Percentiles rank a stretch among this genome's conserved stretches.
Conservation (phyloP, 2,329 filamentous ascomycete genomes). For the Pseudocercospora cruenta region DNA sequence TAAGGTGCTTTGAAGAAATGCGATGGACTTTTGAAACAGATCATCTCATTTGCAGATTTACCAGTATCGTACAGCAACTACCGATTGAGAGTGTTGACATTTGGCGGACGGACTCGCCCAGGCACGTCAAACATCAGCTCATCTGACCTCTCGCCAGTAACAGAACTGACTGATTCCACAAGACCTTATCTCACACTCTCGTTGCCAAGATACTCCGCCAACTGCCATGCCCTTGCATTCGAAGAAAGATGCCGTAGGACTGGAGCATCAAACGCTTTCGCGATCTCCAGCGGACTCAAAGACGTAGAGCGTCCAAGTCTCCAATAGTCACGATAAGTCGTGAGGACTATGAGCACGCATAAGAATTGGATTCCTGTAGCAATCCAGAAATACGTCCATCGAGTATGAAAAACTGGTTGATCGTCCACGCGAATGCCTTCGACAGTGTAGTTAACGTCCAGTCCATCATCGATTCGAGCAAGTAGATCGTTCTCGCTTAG, state of each 20-base stretch:
- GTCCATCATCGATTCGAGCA: neutral
- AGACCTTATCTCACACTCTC: neutral
- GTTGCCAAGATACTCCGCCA: neutral
- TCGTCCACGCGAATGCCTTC: constrained; percentile 6
- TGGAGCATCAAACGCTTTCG: constrained; percentile 40
- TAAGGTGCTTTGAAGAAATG: too few relatives aligned
- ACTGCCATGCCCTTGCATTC: neutral
- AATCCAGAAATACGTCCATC: neutral
- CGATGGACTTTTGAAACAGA: neutral
- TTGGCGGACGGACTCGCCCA: neutral
- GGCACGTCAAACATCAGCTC: neutral
- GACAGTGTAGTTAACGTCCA: constrained; percentile 1
- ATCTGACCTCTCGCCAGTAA: neutral
- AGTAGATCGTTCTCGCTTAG: neutral
- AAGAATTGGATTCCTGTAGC: neutral
- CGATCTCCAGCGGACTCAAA: constrained; percentile 40
- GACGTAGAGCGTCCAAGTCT: constrained; percentile 35
- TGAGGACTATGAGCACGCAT: neutral
- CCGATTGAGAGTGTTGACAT: too few relatives aligned
- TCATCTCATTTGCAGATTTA: neutral
- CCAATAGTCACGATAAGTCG: constrained; percentile 24
- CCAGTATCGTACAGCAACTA: neutral
- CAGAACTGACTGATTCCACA: neutral
- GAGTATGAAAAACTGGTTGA: neutral
- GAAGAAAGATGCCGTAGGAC: constrained; percentile 23